Percentiles rank a stretch among this genome's conserved stretches.
Conservation (phyloP, 768 basidiomycete species). For the Suillus hirtellus region DNA sequence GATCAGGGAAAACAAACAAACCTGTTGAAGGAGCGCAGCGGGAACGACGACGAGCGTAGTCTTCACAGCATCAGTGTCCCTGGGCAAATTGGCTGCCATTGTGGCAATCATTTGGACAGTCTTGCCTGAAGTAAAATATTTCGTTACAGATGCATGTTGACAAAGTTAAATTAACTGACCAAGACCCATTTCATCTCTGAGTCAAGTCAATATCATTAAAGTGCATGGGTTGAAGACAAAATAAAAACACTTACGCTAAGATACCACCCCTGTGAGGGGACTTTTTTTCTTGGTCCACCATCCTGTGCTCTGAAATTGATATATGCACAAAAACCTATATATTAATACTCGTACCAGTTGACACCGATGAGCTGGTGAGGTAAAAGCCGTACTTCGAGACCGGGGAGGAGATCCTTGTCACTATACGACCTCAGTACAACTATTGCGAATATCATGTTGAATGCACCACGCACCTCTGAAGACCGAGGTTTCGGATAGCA, state of each 20-base stretch:
- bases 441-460: not conserved
- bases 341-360: conserved; percentile 47
- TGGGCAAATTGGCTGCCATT: conserved; percentile 67
- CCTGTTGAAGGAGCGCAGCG: conserved; percentile 72
- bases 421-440: conserved; percentile 29
- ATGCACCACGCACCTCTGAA: conserved; percentile 43
- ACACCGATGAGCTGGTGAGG: conserved; percentile 80
- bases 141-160: conserved; percentile 4
- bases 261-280: conserved; percentile 57
- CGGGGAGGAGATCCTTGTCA: conserved; percentile 59
- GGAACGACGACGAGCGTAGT: conserved; percentile 78
- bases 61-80: conserved; percentile 42
- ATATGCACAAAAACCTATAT: not conserved
- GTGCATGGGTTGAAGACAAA: conserved; percentile 2
- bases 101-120: conserved; percentile 82
- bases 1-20: conserved; percentile 21
- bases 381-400: conserved; percentile 67
- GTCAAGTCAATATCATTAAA: conserved; percentile 6
- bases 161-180: conserved; percentile 28
- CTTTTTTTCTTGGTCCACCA: conserved; percentile 62
- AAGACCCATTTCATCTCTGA: conserved; percentile 71
- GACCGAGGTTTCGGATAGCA: conserved; percentile 52
- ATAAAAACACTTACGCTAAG: conserved; percentile 44
- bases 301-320: conserved; percentile 40
- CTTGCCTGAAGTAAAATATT: conserved; percentile 44